Conservation (phyloP, 495 filamentous ascomycete species). For the Aspergillus olivimuriae region DNA sequence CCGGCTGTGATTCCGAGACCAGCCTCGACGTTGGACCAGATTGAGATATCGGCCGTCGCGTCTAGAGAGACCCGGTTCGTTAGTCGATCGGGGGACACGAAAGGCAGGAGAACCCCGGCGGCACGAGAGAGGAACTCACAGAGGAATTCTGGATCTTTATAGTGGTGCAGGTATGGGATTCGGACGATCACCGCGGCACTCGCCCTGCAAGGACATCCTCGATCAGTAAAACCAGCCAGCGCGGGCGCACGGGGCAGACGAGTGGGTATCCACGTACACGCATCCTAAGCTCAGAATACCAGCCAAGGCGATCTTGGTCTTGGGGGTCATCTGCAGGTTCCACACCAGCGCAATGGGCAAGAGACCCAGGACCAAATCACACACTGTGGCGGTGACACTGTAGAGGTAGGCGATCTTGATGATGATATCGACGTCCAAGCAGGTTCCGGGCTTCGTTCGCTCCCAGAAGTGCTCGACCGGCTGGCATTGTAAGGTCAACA, state of each 20-base stretch:
- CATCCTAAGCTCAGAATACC: conserved; percentile 37
- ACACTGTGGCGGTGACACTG: conserved; percentile 33
- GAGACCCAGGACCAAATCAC: conserved; percentile 36
- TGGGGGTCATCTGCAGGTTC: conserved; percentile 32
- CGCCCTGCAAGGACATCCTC: conserved; percentile 13
- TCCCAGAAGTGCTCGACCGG: conserved; percentile 39
- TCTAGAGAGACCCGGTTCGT: conserved; percentile 16
- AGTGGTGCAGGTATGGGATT: conserved; percentile 28
- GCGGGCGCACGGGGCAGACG: no score
- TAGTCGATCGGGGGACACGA: no score
- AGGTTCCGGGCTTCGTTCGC: conserved; percentile 22
- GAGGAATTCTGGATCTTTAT: conserved; percentile 24
- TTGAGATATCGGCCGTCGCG: conserved; percentile 36
- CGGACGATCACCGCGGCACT: conserved; percentile 35
- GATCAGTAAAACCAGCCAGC: no score
- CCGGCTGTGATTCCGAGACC: conserved; percentile 42
- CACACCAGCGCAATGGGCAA: conserved; percentile 31
- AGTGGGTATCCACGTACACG: conserved; percentile 26
- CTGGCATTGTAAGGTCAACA: conserved; percentile 36
- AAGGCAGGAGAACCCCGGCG: not conserved
- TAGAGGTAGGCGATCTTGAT: conserved; percentile 36
- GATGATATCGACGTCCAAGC: conserved; percentile 23
- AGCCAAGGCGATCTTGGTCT: conserved; percentile 31
- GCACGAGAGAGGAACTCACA: conserved; percentile 16
- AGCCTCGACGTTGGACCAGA: conserved; percentile 43